Conservation (phyloP, 2,329 filamentous ascomycete species). For the Tolypocladium album region DNA sequence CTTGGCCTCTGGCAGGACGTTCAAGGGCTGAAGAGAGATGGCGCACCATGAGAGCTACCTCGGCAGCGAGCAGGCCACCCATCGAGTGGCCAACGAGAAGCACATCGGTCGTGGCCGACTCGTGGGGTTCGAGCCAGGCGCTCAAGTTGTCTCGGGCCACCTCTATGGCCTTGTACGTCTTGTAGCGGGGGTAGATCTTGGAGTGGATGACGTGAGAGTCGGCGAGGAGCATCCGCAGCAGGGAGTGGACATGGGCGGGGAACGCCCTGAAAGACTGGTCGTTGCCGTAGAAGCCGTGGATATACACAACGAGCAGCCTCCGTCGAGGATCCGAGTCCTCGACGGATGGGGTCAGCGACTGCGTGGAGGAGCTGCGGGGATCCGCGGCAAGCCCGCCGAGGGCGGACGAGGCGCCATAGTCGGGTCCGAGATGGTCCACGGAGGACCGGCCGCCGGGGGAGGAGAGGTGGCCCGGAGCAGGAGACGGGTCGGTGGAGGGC, state of each 20-base stretch:
- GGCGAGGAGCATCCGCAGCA: slow-evolving; percentile 53
- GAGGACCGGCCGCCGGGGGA: not conserved
- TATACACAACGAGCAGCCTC: slow-evolving; percentile 65
- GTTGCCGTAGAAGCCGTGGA: slow-evolving; percentile 86
- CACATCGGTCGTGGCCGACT: slow-evolving; percentile 63
- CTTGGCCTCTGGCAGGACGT: not conserved
- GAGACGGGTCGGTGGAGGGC: not conserved
- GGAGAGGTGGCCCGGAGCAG: not conserved
- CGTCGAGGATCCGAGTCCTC: slow-evolving; percentile 24
- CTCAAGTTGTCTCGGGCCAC: slow-evolving; percentile 77
- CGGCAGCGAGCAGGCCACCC: slow-evolving; percentile 74
- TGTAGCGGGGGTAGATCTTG: slow-evolving; percentile 75
- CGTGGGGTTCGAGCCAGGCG: slow-evolving; percentile 68
- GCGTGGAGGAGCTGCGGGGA: slow-evolving; percentile 37
- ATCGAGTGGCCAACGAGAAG: slow-evolving; percentile 82
- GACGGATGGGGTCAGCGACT: slow-evolving; percentile 25
- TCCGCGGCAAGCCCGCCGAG: slow-evolving; percentile 19
- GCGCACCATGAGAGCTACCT: slow-evolving; percentile 57
- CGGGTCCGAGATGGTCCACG: not conserved
- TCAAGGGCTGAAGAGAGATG: not conserved
- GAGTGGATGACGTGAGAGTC: slow-evolving; percentile 75
- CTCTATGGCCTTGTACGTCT: slow-evolving; percentile 60
- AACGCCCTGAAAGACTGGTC: slow-evolving; percentile 83
- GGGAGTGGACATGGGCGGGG: slow-evolving; percentile 74
- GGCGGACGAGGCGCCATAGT: not conserved